Evolutionary conservation across 2,329 filamentous ascomycete genomes (phyloP).

Genomic region (Sarocladium oryzae): DNA sequence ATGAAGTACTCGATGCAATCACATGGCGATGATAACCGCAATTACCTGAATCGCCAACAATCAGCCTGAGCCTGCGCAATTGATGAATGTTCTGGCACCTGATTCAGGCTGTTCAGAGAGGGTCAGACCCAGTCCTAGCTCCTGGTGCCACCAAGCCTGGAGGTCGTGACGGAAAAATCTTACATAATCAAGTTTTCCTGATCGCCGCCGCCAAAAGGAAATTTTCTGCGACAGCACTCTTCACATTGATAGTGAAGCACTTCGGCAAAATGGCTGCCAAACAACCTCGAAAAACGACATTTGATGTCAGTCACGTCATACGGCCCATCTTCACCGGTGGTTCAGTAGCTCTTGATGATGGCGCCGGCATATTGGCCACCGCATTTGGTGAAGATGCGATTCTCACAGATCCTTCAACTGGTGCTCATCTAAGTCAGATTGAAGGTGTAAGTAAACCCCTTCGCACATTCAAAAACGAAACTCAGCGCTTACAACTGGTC

Average conservation of each 20-base stretch:
- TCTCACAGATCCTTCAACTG: slow-evolving; percentile 76
- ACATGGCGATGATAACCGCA: neutral
- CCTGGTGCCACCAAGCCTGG: slow-evolving; percentile 2
- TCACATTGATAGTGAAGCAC: slow-evolving; percentile 13
- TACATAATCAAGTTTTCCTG: neutral
- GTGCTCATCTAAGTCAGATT: slow-evolving; percentile 73
- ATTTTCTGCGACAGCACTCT: slow-evolving; percentile 8
- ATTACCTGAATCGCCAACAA: too few relatives aligned
- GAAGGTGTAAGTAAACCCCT: slow-evolving; percentile 72
- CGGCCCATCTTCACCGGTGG: slow-evolving; percentile 94
- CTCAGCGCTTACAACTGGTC: slow-evolving; percentile 15
- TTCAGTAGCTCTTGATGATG: slow-evolving; percentile 73
- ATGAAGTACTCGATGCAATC: too few relatives aligned
- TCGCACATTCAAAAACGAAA: too few relatives aligned
- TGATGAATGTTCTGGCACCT: too few relatives aligned
- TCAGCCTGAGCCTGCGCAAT: too few relatives aligned
- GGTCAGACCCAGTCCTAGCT: neutral
- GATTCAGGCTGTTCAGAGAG: neutral
- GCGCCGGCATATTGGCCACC: slow-evolving; percentile 76
- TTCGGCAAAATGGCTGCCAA: slow-evolving; percentile 49
- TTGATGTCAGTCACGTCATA: slow-evolving; percentile 75
- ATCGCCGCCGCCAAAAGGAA: slow-evolving; percentile 7
- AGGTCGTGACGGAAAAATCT: neutral
- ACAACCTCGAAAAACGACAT: slow-evolving; percentile 74
- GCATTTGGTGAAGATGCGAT: slow-evolving; percentile 89